Evolutionary conservation across 805 yeast species (phyloP).

Genomic region (Candida chilensis): DNA sequence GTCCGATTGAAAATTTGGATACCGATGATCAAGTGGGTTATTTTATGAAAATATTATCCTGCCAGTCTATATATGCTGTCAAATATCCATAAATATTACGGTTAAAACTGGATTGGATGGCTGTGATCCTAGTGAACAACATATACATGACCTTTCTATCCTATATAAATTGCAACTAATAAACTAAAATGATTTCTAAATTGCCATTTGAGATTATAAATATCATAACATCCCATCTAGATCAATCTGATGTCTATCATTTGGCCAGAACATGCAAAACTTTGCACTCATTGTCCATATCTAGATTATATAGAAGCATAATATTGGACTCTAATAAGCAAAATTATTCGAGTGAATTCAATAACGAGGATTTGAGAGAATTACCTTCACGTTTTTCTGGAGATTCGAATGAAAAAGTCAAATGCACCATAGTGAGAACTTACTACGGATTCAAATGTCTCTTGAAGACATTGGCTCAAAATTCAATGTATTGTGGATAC

Average conservation of each 20-base stretch:
- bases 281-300: constrained; percentile 5
- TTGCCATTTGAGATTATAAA: constrained; percentile 12
- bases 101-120: neutral
- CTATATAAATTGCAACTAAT: too few species aligned
- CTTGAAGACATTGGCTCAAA: constrained; percentile 8
- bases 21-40: neutral
- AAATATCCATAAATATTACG: too few species aligned
- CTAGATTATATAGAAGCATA: constrained; percentile 8
- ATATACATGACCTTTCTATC: neutral
- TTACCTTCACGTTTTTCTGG: too few species aligned
- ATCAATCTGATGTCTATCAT: constrained; percentile 7
- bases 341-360: neutral
- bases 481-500: constrained; percentile 5
- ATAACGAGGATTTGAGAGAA: too few species aligned
- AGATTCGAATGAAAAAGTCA: neutral
- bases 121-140: neutral
- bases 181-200: constrained; percentile 7
- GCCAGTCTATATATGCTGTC: too few species aligned
- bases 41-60: too few species aligned
- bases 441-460: constrained; percentile 3
- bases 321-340: constrained; percentile 7
- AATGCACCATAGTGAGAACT: constrained; percentile 1
- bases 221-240: constrained; percentile 5
- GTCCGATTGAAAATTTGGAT: neutral
- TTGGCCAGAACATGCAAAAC: constrained; percentile 6